Evolutionary conservation across 805 yeast species (phyloP).

Genomic region (Kazachstania bromeliacearum): DNA sequence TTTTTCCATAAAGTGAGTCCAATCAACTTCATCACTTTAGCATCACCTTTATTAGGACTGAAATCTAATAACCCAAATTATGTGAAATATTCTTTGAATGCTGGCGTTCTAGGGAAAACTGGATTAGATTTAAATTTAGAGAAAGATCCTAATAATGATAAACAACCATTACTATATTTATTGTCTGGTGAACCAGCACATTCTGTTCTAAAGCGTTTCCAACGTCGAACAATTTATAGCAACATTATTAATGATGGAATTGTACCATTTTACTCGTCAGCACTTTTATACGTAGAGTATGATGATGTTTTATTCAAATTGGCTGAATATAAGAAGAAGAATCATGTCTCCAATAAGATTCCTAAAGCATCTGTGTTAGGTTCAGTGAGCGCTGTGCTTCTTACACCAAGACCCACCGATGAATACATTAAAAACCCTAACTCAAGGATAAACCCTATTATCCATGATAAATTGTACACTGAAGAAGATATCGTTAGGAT

Average conservation of each 20-base stretch:
- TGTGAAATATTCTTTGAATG: constrained; percentile 55
- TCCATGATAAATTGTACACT: constrained; percentile 54
- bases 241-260: constrained; percentile 73
- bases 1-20: constrained; percentile 53
- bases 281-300: constrained; percentile 59
- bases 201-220: constrained; percentile 43
- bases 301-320: constrained; percentile 32
- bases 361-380: constrained; percentile 50
- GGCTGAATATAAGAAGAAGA: constrained; percentile 20
- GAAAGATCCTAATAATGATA: constrained; percentile 31
- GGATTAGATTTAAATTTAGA: constrained; percentile 68
- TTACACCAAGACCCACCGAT: constrained; percentile 54
- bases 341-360: constrained; percentile 1
- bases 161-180: constrained; percentile 44
- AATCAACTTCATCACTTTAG: constrained; percentile 58
- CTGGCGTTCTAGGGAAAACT: constrained; percentile 70
- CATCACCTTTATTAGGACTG: constrained; percentile 68
- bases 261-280: constrained; percentile 67
- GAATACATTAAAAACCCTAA: constrained; percentile 50
- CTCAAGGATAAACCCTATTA: constrained; percentile 42
- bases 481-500: constrained; percentile 30
- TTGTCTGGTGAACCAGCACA: constrained; percentile 57
- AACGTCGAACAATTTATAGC: constrained; percentile 62
- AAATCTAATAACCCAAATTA: constrained; percentile 68
- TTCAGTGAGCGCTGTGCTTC: constrained; percentile 47